Evolutionary conservation across 495 filamentous ascomycete species (phyloP).

Genomic region (Xylaria castorea): DNA sequence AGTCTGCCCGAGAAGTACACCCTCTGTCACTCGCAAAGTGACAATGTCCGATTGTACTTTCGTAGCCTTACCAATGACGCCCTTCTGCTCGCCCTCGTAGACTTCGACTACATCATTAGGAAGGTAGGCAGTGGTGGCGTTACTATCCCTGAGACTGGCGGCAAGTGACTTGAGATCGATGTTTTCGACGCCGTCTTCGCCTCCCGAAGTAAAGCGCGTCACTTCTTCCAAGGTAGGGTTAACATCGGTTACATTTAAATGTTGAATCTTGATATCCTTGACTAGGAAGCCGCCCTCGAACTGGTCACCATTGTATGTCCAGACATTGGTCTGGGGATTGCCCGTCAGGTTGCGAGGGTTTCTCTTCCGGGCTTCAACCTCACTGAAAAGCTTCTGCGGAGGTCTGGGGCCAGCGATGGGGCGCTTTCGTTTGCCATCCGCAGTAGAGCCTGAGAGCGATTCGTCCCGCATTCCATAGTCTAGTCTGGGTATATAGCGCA

Average conservation of each 20-base stretch:
- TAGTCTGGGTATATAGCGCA: slow-evolving; percentile 85
- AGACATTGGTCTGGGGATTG: slow-evolving; percentile 69
- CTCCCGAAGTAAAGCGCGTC: slow-evolving; percentile 84
- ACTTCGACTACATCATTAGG: slow-evolving; percentile 95
- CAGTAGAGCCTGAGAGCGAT: slow-evolving; percentile 52
- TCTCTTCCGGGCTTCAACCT: slow-evolving; percentile 88
- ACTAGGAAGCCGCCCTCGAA: slow-evolving; percentile 93
- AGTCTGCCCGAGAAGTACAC: slow-evolving; percentile 77
- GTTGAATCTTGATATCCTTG: slow-evolving; percentile 90
- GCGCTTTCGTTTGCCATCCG: slow-evolving; percentile 80
- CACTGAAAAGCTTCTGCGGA: slow-evolving; percentile 91
- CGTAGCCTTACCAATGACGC: slow-evolving; percentile 81
- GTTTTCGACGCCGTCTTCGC: slow-evolving; percentile 90
- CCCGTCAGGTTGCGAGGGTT: slow-evolving; percentile 75
- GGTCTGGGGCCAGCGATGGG: slow-evolving; percentile 68
- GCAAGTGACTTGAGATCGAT: slow-evolving; percentile 90
- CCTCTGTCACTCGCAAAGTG: slow-evolving; percentile 83
- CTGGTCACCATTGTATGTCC: slow-evolving; percentile 82
- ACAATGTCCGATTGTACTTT: slow-evolving; percentile 94
- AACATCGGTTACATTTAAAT: slow-evolving; percentile 82
- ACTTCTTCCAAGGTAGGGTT: slow-evolving; percentile 96
- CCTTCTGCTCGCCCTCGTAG: slow-evolving; percentile 94
- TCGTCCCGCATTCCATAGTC: slow-evolving; percentile 93
- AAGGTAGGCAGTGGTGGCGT: slow-evolving; percentile 78
- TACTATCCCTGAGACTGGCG: slow-evolving; percentile 80